Evolutionary conservation across 1,284 basidiomycete species (phyloP), one percentile per base, ranked within the genome.

Genomic region (Melampsora americana): DNA sequence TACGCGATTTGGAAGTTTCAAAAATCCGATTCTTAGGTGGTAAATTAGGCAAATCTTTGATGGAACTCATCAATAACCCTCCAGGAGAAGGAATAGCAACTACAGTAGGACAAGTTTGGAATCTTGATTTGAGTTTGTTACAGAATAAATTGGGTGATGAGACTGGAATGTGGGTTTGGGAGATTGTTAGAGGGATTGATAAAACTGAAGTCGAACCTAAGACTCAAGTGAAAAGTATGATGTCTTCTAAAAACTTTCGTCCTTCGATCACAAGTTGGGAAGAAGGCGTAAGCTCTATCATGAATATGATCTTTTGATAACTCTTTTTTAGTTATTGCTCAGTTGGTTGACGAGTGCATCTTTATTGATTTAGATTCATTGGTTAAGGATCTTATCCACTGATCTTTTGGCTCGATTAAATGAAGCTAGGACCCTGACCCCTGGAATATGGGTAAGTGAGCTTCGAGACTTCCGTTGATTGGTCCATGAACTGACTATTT

Each of bases 21-120:
- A 95, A 95, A 92, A 97, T 99, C 81, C 89, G 96, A 6, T 93
- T 93, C 80, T 85, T 99, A 0, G 95, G 95, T 0, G 95, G 96
- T 5, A 99, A 99, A 83, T 87, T 99, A 0, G 95, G 96, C 0
- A 87, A 89, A 66, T 90, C 92, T 0, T 86, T 99, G 42, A 92
- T 92, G 0, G 88, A 89, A 9, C 7, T 68, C 3, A 16, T 68
- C 1, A 9, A 12, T 18, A 2, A 20, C 20, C 2, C 53, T 69
- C 16, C 67, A 30, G 23, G n/a, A 16, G 44, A 50, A 3, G 46
- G 20, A 23, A 39, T 59, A 23, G 11, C 2, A 2, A 50, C 35
- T 12, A 32, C 48, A n/a, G 32, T 72, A 44, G 62, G 70, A n/a
- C 60, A 72, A 42, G 70, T 65, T 5, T 82, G 86, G 72, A 80